Evolutionary conservation across 306 rosid genomes (phyloP).

Genomic region (Cicer bijugum): DNA sequence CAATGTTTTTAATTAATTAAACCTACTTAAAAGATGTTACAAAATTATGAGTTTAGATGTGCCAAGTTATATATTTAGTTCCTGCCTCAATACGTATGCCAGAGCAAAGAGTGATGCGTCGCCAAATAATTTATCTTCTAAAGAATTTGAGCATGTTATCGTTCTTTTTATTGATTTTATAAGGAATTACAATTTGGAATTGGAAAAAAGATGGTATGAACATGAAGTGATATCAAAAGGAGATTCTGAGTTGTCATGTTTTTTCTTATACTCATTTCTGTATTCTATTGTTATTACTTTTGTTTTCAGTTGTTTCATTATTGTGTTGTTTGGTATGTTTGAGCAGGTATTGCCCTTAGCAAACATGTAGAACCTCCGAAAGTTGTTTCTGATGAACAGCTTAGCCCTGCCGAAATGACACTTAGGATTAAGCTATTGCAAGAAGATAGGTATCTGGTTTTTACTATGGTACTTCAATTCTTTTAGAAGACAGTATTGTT

Average conservation of each 20-base stretch:
- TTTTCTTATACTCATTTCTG: constrained; percentile 13
- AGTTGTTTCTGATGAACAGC: constrained; percentile 68
- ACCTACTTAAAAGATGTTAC: background rate
- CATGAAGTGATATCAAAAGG: constrained; percentile 2
- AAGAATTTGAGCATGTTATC: constrained; percentile 28
- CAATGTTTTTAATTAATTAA: constrained; percentile 17
- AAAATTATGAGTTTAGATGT: constrained; percentile 25
- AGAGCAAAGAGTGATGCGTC: constrained; percentile 12
- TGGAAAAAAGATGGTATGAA: constrained; percentile 1
- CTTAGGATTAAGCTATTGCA: constrained; percentile 82
- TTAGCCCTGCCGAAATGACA: constrained; percentile 73
- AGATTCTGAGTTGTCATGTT: background rate
- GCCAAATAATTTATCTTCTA: background rate
- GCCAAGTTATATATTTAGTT: constrained; percentile 26
- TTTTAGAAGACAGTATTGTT: background rate
- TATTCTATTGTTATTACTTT: constrained; percentile 6
- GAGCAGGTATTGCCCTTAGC: constrained; percentile 70
- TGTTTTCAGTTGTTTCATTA: constrained; percentile 36
- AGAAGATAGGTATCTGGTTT: constrained; percentile 72
- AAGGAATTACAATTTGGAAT: constrained; percentile 15
- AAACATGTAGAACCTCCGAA: constrained; percentile 62
- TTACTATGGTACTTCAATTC: constrained; percentile 14
- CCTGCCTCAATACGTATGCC: background rate
- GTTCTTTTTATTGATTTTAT: background rate
- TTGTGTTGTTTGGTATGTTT: constrained; percentile 47